Evolutionary conservation across 495 filamentous ascomycete species (phyloP).

Genomic region (Apiosordaria backusii): DNA sequence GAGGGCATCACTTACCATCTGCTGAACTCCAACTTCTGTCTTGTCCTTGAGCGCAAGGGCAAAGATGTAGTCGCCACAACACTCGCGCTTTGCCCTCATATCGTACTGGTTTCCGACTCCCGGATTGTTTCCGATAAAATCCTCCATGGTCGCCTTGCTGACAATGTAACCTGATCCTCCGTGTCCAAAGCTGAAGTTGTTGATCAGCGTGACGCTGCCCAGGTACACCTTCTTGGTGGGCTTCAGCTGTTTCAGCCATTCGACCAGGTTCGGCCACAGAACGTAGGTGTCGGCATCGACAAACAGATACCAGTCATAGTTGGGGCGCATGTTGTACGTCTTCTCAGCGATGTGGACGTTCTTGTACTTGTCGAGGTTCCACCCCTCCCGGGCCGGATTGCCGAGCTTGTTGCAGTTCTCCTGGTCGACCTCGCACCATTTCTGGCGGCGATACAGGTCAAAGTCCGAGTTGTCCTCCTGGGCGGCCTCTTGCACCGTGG

Average conservation of each 20-base stretch:
- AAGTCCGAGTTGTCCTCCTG: constrained; percentile 47
- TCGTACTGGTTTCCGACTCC: constrained; percentile 50
- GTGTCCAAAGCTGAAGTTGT: constrained; percentile 58
- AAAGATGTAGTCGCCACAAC: constrained; percentile 68
- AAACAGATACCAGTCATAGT: constrained; percentile 65
- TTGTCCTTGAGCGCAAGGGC: constrained; percentile 55
- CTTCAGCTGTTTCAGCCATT: constrained; percentile 54
- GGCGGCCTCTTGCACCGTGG: constrained; percentile 38
- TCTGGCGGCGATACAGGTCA: constrained; percentile 51
- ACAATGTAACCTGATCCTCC: constrained; percentile 66
- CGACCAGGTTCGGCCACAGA: constrained; percentile 57
- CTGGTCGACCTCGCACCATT: constrained; percentile 41
- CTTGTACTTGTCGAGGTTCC: constrained; percentile 50
- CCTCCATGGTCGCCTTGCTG: constrained; percentile 53
- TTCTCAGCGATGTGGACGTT: constrained; percentile 45
- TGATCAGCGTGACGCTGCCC: constrained; percentile 56
- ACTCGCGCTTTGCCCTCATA: constrained; percentile 51
- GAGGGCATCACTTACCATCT: constrained; percentile 32
- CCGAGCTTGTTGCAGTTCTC: constrained; percentile 38
- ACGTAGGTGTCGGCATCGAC: constrained; percentile 68
- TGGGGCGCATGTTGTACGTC: constrained; percentile 40
- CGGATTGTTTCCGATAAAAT: constrained; percentile 38
- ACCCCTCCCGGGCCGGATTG: constrained; percentile 40
- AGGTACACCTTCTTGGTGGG: constrained; percentile 51
- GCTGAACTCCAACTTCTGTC: constrained; percentile 26